These are phyloP conservation scores for Gyrodon lividus DNA, from an alignment of 768 basidiomycete genomes.

Conservation along the genomic window DNA sequence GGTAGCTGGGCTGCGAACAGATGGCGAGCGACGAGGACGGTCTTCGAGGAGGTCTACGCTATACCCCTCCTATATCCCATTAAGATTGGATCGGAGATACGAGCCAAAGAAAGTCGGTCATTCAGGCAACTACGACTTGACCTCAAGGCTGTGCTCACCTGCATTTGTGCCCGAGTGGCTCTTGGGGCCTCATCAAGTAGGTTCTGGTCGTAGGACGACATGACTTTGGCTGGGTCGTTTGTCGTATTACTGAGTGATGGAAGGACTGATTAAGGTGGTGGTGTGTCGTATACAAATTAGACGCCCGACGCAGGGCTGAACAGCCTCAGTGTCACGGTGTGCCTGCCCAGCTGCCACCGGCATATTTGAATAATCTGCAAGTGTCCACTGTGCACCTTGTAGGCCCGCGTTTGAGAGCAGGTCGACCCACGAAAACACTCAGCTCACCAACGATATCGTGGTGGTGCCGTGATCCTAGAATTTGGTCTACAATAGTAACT, in stretches of 20 bases:
- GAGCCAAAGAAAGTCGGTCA: background rate
- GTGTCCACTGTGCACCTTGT: too few species aligned
- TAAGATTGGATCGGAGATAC: background rate
- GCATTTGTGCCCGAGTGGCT: conserved; percentile 43
- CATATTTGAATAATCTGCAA: background rate
- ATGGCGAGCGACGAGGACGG: conserved; percentile 22
- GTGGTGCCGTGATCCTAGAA: too few species aligned
- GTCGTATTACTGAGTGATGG: background rate
- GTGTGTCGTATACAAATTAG: conserved; percentile 13
- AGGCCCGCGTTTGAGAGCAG: too few species aligned
- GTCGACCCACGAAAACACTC: too few species aligned
- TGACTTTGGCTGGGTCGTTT: conserved; percentile 3
- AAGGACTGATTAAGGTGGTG: background rate
- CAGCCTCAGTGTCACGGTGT: conserved; percentile 21
- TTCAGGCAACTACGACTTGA: background rate
- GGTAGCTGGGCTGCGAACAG: conserved; percentile 16
- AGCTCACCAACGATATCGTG: too few species aligned
- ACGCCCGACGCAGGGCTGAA: conserved; percentile 19
- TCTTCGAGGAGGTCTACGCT: conserved; percentile 44
- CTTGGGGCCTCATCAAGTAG: conserved; percentile 40
- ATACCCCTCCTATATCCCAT: conserved; percentile 48
- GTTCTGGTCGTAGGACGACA: conserved; percentile 40
- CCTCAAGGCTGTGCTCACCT: conserved; percentile 32
- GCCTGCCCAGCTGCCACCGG: conserved; percentile 14
- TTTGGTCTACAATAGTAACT: too few species aligned